Percentiles rank a stretch among this genome's conserved stretches.
phyloP scores from a whole-genome alignment of 1,284 basidiomycete species.

The Exobasidium cylindrosporum region DNA sequence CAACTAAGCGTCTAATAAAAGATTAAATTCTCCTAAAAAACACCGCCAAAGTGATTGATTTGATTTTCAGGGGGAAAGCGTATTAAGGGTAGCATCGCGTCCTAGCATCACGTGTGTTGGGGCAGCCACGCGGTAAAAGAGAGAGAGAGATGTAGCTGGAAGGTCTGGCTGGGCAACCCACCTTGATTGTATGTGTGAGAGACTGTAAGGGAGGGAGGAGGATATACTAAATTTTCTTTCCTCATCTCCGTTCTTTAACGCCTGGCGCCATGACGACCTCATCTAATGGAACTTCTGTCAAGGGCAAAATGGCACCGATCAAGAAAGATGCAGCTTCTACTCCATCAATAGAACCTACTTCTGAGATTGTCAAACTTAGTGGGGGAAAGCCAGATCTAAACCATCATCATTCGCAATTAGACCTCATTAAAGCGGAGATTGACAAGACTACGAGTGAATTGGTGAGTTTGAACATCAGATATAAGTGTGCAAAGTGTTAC shows the following conservation, averaged over 20 bases:
- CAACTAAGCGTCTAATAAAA: no score
- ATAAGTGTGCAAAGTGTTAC: neutral
- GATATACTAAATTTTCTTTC: constrained; percentile 1
- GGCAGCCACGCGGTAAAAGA: no score
- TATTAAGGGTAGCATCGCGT: no score
- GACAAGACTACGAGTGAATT: constrained; percentile 45
- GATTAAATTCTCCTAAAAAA: no score
- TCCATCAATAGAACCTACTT: constrained; percentile 1
- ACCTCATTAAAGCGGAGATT: constrained; percentile 45
- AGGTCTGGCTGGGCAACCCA: no score
- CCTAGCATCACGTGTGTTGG: no score
- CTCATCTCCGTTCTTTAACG: neutral
- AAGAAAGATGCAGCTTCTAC: neutral
- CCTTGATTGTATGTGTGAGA: no score
- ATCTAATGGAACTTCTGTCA: neutral
- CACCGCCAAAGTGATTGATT: no score
- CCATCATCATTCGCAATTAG: constrained; percentile 48
- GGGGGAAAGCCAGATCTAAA: constrained; percentile 50
- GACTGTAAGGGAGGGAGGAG: no score
- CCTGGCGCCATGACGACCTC: neutral
- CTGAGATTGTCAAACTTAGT: constrained; percentile 41
- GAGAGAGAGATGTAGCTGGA: no score
- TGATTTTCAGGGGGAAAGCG: no score
- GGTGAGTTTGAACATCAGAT: constrained; percentile 19
- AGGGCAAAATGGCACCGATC: neutral